Evolutionary conservation across 495 filamentous ascomycete genomes (phyloP).

Genomic region (Annulohypoxylon maeteangense): DNA sequence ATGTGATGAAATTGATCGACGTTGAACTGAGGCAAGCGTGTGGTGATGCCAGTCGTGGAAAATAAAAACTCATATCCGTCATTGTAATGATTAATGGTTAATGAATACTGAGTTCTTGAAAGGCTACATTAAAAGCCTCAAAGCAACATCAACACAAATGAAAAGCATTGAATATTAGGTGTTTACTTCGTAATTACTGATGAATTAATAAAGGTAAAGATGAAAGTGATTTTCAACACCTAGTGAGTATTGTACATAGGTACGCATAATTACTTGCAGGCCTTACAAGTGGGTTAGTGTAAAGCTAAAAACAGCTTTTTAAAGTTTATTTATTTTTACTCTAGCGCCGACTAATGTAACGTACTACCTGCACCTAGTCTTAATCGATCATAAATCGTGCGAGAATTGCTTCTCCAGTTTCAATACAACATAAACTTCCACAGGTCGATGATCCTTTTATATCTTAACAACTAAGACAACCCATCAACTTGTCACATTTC

Average conservation of each 20-base stretch:
- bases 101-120: no score
- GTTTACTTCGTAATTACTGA: no score
- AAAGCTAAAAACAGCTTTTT: conserved; percentile 15
- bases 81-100: background rate
- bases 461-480: background rate
- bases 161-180: background rate
- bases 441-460: no score
- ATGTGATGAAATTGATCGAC: background rate
- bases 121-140: background rate
- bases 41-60: background rate
- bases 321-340: conserved; percentile 5
- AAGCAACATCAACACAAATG: background rate
- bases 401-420: conserved; percentile 29
- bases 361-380: conserved; percentile 6
- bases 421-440: conserved; percentile 21
- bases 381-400: conserved; percentile 27
- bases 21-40: background rate
- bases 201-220: background rate
- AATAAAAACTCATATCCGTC: no score
- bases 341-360: conserved; percentile 11
- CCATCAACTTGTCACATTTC: conserved; percentile 11
- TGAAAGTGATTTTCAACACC: no score
- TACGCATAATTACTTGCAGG: no score
- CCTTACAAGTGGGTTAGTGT: conserved; percentile 1
- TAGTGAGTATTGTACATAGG: no score